Conservation (phyloP, 1,284 basidiomycete species). For the Cryptococcus sp. region DNA sequence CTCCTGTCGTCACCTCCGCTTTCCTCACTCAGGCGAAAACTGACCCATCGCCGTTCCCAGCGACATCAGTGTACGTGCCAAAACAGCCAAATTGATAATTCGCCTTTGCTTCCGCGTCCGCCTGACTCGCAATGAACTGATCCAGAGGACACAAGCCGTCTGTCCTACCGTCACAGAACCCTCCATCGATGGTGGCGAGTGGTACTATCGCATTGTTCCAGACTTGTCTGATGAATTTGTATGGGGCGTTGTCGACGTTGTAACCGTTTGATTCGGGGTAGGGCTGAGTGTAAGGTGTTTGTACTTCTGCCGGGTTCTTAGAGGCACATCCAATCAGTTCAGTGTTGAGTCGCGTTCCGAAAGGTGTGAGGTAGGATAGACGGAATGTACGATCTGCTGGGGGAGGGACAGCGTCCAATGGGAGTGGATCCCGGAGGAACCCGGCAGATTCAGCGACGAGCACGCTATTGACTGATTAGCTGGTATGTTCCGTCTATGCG, state of each 20-base stretch:
- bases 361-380: constrained; percentile 14
- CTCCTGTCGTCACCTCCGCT: too few relatives aligned
- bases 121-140: constrained; percentile 13
- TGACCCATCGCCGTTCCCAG: constrained; percentile 10
- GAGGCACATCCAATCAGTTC: constrained; percentile 16
- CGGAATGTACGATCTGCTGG: constrained; percentile 10
- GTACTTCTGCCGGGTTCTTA: constrained; percentile 2
- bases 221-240: constrained; percentile 10
- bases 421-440: constrained; percentile 6
- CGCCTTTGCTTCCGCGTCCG: constrained; percentile 6
- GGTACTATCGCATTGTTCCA: constrained; percentile 18
- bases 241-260: constrained; percentile 8
- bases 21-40: constrained; percentile 6
- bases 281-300: constrained; percentile 7
- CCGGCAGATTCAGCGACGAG: constrained; percentile 12
- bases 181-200: constrained; percentile 11
- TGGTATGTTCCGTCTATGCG: too few relatives aligned
- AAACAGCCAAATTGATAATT: constrained; percentile 18
- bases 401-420: constrained; percentile 10
- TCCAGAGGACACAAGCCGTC: constrained; percentile 16
- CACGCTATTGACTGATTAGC: background rate
- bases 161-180: constrained; percentile 13
- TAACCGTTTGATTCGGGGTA: constrained; percentile 16
- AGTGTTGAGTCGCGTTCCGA: constrained; percentile 12
- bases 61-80: constrained; percentile 11